Conservation (phyloP, 257 asterid species). For the Paraleonurus japonicus region DNA sequence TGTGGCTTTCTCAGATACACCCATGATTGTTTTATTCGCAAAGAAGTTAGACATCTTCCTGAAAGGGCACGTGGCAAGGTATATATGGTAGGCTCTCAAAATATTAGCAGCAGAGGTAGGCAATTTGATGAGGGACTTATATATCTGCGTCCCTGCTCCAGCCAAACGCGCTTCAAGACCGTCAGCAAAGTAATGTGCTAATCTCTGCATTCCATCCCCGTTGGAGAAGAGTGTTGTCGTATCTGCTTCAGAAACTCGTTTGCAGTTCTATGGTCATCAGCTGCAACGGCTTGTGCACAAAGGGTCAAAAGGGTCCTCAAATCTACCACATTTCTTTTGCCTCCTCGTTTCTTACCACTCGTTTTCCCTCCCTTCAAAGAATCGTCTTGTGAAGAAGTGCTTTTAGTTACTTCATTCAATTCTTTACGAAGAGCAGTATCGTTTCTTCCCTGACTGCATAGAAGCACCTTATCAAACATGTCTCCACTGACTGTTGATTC, state of each 20-base stretch:
- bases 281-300: conserved; percentile 83
- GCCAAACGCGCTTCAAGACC: conserved; percentile 58
- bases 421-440: conserved; percentile 71
- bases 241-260: conserved; percentile 64
- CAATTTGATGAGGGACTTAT: conserved; percentile 10
- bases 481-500: conserved; percentile 59
- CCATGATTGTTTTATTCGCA: conserved; percentile 42
- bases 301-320: conserved; percentile 64
- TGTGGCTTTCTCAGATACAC: conserved; percentile 32
- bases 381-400: conserved; percentile 18
- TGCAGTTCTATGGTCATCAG: conserved; percentile 63
- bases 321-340: conserved; percentile 53
- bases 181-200: conserved; percentile 45
- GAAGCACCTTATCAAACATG: conserved; percentile 64
- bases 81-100: conserved; percentile 49
- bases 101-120: conserved; percentile 44
- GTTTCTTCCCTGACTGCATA: conserved; percentile 66
- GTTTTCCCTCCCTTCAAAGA: conserved; percentile 45
- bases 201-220: conserved; percentile 52
- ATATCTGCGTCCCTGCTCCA: conserved; percentile 40
- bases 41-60: conserved; percentile 44
- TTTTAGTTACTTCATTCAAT: conserved; percentile 45
- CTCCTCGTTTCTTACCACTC: conserved; percentile 51
- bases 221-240: conserved; percentile 47
- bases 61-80: conserved; percentile 45